Conservation (phyloP, 192 early-diverging fungal genomes). For the Backusella morwellensis region DNA sequence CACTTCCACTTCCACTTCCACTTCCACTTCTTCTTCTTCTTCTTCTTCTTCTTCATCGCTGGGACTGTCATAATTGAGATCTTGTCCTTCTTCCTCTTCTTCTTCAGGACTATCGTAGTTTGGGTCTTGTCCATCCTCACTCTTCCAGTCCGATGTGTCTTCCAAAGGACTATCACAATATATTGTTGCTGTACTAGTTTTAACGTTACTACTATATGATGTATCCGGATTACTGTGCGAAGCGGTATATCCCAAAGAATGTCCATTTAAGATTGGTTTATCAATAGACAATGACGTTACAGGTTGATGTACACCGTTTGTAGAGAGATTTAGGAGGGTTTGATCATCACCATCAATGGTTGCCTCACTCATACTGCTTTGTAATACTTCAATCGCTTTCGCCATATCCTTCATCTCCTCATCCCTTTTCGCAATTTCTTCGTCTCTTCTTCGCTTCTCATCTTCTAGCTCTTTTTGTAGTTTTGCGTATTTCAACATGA, state of each 20-base stretch:
- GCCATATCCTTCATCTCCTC: background rate
- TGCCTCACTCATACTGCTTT: background rate
- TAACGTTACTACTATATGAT: background rate
- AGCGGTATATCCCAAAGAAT: background rate
- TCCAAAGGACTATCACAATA: background rate
- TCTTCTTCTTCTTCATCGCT: background rate
- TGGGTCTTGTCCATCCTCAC: slow-evolving; percentile 2
- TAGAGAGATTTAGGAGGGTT: background rate
- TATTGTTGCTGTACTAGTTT: background rate
- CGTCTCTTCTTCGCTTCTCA: background rate
- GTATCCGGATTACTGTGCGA: background rate
- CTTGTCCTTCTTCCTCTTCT: no score
- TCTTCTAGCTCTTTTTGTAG: background rate
- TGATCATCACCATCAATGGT: background rate
- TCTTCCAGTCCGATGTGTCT: background rate
- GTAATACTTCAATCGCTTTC: background rate
- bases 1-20: no score
- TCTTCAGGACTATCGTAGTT: background rate
- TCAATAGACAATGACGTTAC: background rate
- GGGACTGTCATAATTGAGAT: no score
- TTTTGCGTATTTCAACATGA: background rate
- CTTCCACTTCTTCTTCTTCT: no score
- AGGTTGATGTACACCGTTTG: background rate
- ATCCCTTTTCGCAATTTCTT: background rate
- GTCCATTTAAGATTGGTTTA: background rate